Percentiles rank a stretch among this genome's conserved stretches.
These are phyloP conservation scores for Limtongia smithiae DNA, from an alignment of 805 yeast genomes.

Conservation along the genomic window DNA sequence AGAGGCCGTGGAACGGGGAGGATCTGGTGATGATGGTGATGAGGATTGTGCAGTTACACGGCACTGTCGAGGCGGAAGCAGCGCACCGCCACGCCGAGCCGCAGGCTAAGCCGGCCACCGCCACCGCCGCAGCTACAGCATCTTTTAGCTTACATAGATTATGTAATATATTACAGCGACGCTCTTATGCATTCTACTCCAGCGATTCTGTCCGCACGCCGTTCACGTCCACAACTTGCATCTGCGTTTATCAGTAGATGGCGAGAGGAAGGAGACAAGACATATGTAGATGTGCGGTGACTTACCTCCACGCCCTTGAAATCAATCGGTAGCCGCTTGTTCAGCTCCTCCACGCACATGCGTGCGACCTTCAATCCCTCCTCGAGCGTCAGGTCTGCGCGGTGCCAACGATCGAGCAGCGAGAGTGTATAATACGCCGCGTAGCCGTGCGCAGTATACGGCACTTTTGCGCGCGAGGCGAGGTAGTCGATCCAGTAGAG, in stretches of 20 bases:
- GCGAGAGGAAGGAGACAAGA: no score
- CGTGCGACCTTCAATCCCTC: slow-evolving; percentile 76
- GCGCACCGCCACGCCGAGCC: no score
- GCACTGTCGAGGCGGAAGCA: background rate
- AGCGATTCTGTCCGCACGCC: slow-evolving; percentile 48
- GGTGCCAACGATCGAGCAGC: slow-evolving; percentile 83
- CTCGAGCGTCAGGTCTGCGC: slow-evolving; percentile 65
- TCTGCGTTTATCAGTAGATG: no score
- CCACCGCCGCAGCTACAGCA: no score
- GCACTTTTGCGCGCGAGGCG: slow-evolving; percentile 85
- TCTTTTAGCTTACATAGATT: no score
- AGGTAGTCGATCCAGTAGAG: slow-evolving; percentile 89
- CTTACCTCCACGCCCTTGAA: slow-evolving; percentile 73
- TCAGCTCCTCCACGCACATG: slow-evolving; percentile 72
- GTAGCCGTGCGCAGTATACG: slow-evolving; percentile 97
- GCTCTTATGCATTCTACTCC: background rate
- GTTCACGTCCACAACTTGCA: slow-evolving; percentile 63
- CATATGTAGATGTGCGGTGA: no score
- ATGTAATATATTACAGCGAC: no score
- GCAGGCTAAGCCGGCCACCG: no score
- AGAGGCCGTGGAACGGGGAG: no score
- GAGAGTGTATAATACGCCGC: slow-evolving; percentile 95
- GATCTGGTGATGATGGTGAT: background rate
- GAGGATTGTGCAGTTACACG: background rate
- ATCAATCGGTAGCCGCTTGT: slow-evolving; percentile 85